These are phyloP conservation scores for Ogataea pini DNA, from an alignment of 805 yeast species.

Conservation along the genomic window DNA sequence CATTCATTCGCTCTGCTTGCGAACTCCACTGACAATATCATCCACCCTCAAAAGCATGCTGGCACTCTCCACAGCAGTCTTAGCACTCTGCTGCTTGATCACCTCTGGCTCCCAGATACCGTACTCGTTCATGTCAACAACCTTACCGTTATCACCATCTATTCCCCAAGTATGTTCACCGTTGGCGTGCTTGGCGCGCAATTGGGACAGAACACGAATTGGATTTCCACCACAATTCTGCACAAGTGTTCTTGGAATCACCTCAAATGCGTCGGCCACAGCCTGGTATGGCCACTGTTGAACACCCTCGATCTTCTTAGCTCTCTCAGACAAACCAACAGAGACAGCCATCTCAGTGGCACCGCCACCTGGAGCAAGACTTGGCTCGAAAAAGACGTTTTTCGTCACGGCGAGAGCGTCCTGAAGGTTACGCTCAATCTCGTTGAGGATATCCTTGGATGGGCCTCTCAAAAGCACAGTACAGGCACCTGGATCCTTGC, in stretches of 20 bases:
- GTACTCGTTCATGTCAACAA: conserved; percentile 92
- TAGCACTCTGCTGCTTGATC: conserved; percentile 92
- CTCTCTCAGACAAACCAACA: conserved; percentile 83
- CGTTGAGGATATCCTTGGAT: conserved; percentile 93
- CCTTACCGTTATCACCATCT: conserved; percentile 91
- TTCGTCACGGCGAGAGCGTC: conserved; percentile 98
- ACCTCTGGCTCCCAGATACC: conserved; percentile 99
- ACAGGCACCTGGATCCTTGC: conserved; percentile 89
- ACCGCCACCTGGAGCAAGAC: conserved; percentile 97
- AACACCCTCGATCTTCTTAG: conserved; percentile 89
- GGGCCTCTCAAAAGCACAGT: conserved; percentile 93
- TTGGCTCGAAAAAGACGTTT: conserved; percentile 92
- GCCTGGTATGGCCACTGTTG: conserved; percentile 99
- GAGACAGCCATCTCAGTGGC: conserved; percentile 99
- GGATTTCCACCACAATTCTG: conserved; percentile 99
- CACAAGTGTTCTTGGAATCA: conserved; percentile 93
- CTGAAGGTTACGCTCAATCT: conserved; percentile 93
- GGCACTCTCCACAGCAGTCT: conserved; percentile 98
- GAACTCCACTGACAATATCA: conserved; percentile 95
- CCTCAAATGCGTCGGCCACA: conserved; percentile 98
- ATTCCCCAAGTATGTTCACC: conserved; percentile 86
- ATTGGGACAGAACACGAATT: conserved; percentile 80
- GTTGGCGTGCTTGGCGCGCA: conserved; percentile 95
- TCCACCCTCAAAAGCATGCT: conserved; percentile 93
- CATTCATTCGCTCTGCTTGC: conserved; percentile 36